Conservation (phyloP, 108 stramenopile genomes). For the Stephanodiscus minutulus region DNA sequence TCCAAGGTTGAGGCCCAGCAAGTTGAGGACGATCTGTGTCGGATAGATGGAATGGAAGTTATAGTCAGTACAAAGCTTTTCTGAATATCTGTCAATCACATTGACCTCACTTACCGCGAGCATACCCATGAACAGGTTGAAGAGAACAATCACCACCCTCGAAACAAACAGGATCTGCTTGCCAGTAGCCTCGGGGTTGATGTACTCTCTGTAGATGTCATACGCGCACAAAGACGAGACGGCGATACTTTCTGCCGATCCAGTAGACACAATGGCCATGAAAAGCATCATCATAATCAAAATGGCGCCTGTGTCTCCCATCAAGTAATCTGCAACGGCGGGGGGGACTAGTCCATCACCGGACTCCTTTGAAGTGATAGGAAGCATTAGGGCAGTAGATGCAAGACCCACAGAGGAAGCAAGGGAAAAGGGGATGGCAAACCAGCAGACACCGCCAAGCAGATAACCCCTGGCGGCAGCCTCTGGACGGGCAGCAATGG, state of each 20-base stretch:
- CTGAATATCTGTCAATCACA: not conserved
- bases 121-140: constrained; percentile 81
- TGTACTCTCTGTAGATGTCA: constrained; percentile 91
- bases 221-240: constrained; percentile 89
- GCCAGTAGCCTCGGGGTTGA: constrained; percentile 89
- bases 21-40: constrained; percentile 39
- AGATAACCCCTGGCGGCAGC: too few relatives aligned
- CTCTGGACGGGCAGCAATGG: too few relatives aligned
- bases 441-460: too few relatives aligned
- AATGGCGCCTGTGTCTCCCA: constrained; percentile 77
- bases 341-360: too few relatives aligned
- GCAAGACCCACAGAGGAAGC: too few relatives aligned
- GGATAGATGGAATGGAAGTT: not conserved
- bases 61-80: too few relatives aligned
- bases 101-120: constrained; percentile 44
- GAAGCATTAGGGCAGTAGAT: too few relatives aligned
- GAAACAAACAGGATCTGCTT: constrained; percentile 84
- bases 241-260: constrained; percentile 91
- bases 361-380: too few relatives aligned
- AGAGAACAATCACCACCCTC: constrained; percentile 74
- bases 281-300: constrained; percentile 91
- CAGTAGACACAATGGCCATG: constrained; percentile 96
- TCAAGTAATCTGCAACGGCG: constrained; percentile 80
- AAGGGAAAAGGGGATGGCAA: too few relatives aligned
- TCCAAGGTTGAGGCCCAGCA: constrained; percentile 74